These are phyloP conservation scores for Iberis amara DNA, from an alignment of 441 rosid species.

Conservation along the genomic window DNA sequence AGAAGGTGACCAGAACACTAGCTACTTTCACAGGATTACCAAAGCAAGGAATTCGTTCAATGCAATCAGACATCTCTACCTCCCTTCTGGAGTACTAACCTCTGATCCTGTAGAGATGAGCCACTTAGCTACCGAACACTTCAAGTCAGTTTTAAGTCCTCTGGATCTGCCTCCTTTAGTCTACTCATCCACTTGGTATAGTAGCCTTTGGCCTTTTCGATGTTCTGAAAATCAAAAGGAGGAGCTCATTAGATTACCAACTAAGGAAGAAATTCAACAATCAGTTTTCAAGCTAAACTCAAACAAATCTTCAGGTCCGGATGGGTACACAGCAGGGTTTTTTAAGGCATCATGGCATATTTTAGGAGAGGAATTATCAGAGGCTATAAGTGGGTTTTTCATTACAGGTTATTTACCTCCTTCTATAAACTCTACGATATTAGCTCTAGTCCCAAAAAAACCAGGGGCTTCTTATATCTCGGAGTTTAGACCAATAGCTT, in stretches of 20 bases:
- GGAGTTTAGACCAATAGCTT: background rate
- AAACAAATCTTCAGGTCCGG: no score
- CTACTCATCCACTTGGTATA: no score
- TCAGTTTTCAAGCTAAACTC: no score
- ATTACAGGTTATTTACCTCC: background rate
- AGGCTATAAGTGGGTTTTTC: background rate
- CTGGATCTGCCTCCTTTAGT: no score
- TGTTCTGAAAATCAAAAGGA: no score
- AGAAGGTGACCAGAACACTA: background rate
- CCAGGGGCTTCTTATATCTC: background rate
- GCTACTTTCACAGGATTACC: background rate
- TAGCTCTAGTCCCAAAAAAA: background rate
- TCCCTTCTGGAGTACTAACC: background rate
- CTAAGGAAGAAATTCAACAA: no score
- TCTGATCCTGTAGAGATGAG: background rate
- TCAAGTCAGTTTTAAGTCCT: no score
- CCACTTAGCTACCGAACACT: background rate
- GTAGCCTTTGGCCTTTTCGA: no score
- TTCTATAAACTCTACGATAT: background rate
- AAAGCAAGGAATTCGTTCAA: background rate
- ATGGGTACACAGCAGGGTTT: no score
- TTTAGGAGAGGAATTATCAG: background rate
- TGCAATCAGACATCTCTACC: background rate
- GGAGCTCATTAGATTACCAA: no score
- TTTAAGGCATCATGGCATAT: background rate